phyloP scores from a whole-genome alignment of 371 early-diverging fungal genomes.

The Funneliformis caledonium region DNA sequence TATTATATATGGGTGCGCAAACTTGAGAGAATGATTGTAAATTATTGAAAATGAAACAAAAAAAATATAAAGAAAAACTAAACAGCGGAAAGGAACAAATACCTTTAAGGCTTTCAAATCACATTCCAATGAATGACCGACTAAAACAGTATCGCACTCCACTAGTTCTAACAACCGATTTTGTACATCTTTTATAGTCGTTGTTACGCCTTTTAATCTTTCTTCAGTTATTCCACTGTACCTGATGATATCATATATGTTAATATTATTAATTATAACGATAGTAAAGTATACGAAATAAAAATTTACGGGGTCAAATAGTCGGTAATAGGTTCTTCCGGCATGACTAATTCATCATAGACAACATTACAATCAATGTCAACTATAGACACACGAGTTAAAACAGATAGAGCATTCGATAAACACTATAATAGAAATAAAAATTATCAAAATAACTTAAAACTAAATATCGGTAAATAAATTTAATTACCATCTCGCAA shows the following conservation, averaged over 20 bases:
- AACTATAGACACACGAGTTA: slow-evolving; percentile 75
- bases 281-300: not conserved
- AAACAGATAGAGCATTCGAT: slow-evolving; percentile 58
- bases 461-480: not conserved
- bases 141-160: slow-evolving; percentile 64
- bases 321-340: slow-evolving; percentile 68
- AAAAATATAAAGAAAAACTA: not conserved
- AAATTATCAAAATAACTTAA: not conserved
- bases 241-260: slow-evolving; percentile 34
- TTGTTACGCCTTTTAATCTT: slow-evolving; percentile 57
- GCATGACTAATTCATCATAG: slow-evolving; percentile 75
- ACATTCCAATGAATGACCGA: slow-evolving; percentile 79
- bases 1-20: slow-evolving; percentile 68
- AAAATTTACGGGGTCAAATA: slow-evolving; percentile 64
- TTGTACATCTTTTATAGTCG: slow-evolving; percentile 63
- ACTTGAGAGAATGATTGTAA: slow-evolving; percentile 41
- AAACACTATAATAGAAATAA: slow-evolving; percentile 11
- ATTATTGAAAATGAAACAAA: not conserved
- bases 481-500: slow-evolving; percentile 77
- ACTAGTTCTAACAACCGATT: slow-evolving; percentile 58
- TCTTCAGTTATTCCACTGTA: slow-evolving; percentile 71
- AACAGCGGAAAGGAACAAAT: not conserved
- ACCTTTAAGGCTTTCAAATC: slow-evolving; percentile 70
- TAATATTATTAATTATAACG: not conserved
- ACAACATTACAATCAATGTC: slow-evolving; percentile 56